phyloP scores from a whole-genome alignment of 768 basidiomycete genomes.

The Leccinum variicolor region DNA sequence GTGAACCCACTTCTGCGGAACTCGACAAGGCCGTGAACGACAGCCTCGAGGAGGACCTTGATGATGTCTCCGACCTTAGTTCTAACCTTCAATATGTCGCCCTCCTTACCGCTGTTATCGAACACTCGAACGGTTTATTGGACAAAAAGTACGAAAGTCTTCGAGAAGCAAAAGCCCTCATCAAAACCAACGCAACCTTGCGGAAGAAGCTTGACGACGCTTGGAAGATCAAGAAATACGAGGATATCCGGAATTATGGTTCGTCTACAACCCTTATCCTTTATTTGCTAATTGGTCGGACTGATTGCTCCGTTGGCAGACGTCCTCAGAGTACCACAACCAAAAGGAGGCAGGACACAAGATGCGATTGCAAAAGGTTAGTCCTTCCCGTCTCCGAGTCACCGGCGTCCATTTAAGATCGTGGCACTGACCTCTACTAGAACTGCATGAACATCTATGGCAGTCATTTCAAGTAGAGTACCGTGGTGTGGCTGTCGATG shows the following conservation, averaged over 20 bases:
- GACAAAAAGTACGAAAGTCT: background rate
- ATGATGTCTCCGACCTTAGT: background rate
- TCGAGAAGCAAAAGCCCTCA: background rate
- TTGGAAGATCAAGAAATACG: background rate
- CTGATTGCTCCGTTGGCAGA: background rate
- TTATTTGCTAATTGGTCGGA: background rate
- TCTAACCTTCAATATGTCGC: accelerated
- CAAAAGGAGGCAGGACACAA: background rate
- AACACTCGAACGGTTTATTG: background rate
- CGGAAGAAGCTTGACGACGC: background rate
- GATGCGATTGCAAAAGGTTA: background rate
- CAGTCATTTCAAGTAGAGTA: background rate
- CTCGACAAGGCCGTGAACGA: background rate
- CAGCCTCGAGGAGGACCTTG: background rate
- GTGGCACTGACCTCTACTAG: background rate
- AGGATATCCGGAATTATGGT: background rate
- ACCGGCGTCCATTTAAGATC: background rate
- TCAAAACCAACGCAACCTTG: background rate
- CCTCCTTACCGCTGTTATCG: background rate
- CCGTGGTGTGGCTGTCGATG: background rate
- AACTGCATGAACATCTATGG: background rate
- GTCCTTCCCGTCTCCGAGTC: background rate
- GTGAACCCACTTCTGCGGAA: background rate
- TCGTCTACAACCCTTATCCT: background rate
- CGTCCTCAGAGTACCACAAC: background rate